Base-by-base conservation (phyloP, 148 eudicot species). In the Cornus florida region DNA sequence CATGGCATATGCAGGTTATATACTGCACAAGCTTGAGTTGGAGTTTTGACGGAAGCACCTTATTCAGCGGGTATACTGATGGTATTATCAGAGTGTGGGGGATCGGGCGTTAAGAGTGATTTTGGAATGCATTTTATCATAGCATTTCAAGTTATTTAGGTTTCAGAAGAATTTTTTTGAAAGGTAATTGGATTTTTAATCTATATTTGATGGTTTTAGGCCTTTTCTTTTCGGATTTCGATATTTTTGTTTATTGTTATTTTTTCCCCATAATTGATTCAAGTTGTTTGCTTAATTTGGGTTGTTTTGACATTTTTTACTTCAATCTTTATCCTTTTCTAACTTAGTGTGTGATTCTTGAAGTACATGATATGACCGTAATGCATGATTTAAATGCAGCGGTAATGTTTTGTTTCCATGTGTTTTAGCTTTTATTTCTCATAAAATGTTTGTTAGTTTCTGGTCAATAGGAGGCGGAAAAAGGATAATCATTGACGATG, bases 51-150 rank as follows among this genome's bases (percentile, higher is more conserved):
- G 97, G 97, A 43, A 86, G 88, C 86, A 93, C 95, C 0, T 82
- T 93, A 57, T 93, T 89, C 89, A 88, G 95, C 76, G 95, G 97
- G 14, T 93, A 91, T 80, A 90, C 97, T 10, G 97, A 93, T 48
- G 97, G 97, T 59, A 87, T 90, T 20, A 75, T 93, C 79, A 86
- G 97, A 77, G 94, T 93, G 57, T 93, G 90, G 76, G 89, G 85
- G 9, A 70, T 90, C 70, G 89, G 90, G 10, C 95, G 95, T 64
- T 91, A 73, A 89, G 87, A 75, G 13, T 60, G 20, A 23, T 43
- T 17, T 23, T 1, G 69, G 31, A 23, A 28, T 59, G 20, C 23
- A 19, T 28, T 35, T 8, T 14, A 28, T 62, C 48, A 43, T 43
- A 43, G 8, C 9, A 43, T 32, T 64, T 46, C 20, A 33, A 64